phyloP scores from a whole-genome alignment of 768 basidiomycete genomes.

The Russula olivacea region DNA sequence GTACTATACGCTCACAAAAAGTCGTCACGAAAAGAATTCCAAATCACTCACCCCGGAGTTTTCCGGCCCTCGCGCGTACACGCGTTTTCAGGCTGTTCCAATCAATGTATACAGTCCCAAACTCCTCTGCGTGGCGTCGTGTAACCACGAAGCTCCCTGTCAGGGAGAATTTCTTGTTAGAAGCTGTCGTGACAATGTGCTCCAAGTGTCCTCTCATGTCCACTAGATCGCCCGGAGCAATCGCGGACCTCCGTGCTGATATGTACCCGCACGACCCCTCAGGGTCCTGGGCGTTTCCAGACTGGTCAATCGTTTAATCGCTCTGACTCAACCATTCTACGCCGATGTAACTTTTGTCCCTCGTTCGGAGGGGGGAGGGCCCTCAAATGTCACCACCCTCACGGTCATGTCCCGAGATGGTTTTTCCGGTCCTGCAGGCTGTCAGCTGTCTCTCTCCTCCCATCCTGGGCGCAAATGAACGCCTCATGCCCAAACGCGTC shows the following conservation, averaged over 20 bases:
- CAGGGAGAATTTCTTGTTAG: constrained; percentile 22
- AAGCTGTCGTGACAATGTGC: constrained; percentile 22
- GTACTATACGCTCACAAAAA: background rate
- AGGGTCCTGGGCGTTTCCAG: constrained; percentile 19
- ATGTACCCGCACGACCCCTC: constrained; percentile 9
- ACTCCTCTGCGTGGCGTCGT: constrained; percentile 20
- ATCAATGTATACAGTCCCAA: constrained; percentile 6
- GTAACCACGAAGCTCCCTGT: constrained; percentile 22
- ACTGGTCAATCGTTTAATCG: constrained; percentile 6
- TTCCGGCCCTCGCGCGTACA: constrained; percentile 9
- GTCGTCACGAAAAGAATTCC: background rate
- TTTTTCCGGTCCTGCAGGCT: constrained; percentile 22
- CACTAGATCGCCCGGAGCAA: constrained; percentile 23
- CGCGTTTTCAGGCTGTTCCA: constrained; percentile 21
- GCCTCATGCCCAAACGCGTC: constrained; percentile 24
- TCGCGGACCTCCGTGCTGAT: constrained; percentile 19
- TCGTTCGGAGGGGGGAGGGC: constrained; percentile 9
- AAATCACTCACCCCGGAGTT: background rate
- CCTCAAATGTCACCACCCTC: constrained; percentile 24
- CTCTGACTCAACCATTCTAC: constrained; percentile 13
- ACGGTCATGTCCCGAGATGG: constrained; percentile 22
- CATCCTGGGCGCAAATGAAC: constrained; percentile 27
- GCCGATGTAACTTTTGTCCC: constrained; percentile 9
- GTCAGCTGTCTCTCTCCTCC: constrained; percentile 24
- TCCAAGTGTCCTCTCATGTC: constrained; percentile 8